Base-by-base conservation (phyloP, 371 early-diverging fungal genomes). In the Saksenaea oblongispora region DNA sequence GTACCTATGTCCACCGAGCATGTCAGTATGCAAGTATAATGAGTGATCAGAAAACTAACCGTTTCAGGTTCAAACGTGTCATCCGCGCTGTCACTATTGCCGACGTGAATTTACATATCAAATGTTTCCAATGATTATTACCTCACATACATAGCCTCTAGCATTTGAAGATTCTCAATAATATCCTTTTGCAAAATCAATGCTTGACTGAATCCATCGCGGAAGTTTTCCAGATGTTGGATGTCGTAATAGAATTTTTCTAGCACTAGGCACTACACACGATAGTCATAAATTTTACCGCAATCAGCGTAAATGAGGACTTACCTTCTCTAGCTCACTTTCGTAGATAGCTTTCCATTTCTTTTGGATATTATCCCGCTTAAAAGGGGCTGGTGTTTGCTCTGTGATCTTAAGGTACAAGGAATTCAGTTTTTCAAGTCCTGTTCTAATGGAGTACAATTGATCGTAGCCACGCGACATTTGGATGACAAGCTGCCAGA, bases 191-290 rank as follows among this genome's bases (percentile, higher is more conserved):
- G 26, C 1, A 70, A 36, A 34, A 63, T 44, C 57, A 64, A 62
- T 8, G 70, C 65, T 37, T 70, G 65, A n/a, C 62, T 59, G 35
- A 58, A 70, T 26, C 66, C 66, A 27, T 54, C 59, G n/a, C 70
- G 65, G 42, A 55, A 59, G 37, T 59, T 70, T 51, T 70, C 70
- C 28, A 70, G 18, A 34, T 70, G 66, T 27, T 57, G 58, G 41
- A 65, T 35, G 2, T 41, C 28, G 17, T 34, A 47, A 26, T 62
- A 65, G 5, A 65, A 26, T 17, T 55, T 58, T 34, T 62, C 54
- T 8, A 65, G 24, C 3, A 27, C 42, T 11, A 57, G 18, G 18
- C 62, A 61, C 70, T 65, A 56, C 3, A 15, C 37, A 53, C 28
- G 58, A 15, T 14, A n/a, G 39, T 11, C 3, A 41, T 14, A 9